Evolutionary conservation across 192 early-diverging fungal species (phyloP), one percentile per base, ranked within the genome.

Genomic region (Backusella morwellensis): DNA sequence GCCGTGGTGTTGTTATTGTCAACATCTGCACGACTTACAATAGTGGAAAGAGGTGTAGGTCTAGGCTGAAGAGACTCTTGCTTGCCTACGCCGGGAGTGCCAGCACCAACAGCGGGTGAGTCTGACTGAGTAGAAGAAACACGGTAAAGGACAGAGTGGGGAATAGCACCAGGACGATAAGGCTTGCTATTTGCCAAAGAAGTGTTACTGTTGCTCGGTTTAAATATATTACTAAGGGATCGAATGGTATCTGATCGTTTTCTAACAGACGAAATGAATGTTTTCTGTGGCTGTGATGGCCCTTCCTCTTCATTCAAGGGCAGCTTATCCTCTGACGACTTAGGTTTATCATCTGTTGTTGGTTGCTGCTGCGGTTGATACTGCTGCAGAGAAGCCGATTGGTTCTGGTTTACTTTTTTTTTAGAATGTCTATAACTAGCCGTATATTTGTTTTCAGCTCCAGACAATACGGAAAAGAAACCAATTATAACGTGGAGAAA

Each of bases 81-180:
- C 23, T 63, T 63, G 21, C 23, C 56, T 41, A 35, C n/a, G 26
- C 68, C 36, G 9, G 78, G 41, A 32, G 32, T 77, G 1, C 47
- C 26, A 23, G 35, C 59, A 42, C 42, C 63, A 23, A 36, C 56
- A 19, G 36, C 4, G 35, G 73, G 21, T 38, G 63, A 2, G 35
- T 23, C 2, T 35, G 32, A 21, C n/a, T 35, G 59, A 12, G 78
- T 77, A 5, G 66, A 29, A 63, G 56, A 63, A 1, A 68, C 77
- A 11, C 82, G 78, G 40, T 77, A 78, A 7, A 83, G 36, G 2
- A 88, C 87, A 14, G 85, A 86, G 44, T 88, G 87, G 42, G 87
- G 87, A 50, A 83, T 78, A 4, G 69, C 70, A 19, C 82, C 82
- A 34, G 82, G 82, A 17, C 82, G 70, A 66, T 83, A 83, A 34